Evolutionary conservation across 1,139 yeast genomes (phyloP).

Genomic region (Blastobotrys apis): DNA sequence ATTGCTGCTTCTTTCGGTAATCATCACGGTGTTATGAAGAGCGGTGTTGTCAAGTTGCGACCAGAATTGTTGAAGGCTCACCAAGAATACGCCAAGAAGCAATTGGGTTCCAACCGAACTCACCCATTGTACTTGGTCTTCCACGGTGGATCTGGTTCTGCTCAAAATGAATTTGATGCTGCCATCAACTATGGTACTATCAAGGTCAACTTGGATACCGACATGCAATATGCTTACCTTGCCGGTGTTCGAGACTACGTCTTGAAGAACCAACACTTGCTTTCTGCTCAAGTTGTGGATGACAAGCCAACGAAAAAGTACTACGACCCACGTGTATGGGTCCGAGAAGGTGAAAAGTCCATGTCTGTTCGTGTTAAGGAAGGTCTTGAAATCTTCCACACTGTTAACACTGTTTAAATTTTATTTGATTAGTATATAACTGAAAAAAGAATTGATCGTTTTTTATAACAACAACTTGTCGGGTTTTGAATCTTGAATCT

Average conservation of each 20-base stretch:
- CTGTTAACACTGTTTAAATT: constrained; percentile 30
- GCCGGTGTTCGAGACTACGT: constrained; percentile 96
- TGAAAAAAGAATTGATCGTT: too few relatives aligned
- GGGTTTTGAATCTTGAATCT: too few relatives aligned
- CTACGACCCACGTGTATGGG: constrained; percentile 99
- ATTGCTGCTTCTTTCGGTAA: constrained; percentile 99
- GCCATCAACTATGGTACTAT: constrained; percentile 94
- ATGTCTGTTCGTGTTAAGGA: constrained; percentile 81
- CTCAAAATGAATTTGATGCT: constrained; percentile 84
- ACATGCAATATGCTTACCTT: constrained; percentile 97
- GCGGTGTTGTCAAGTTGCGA: constrained; percentile 92
- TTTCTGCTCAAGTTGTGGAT: constrained; percentile 88
- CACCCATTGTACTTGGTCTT: constrained; percentile 94
- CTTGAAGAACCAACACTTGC: constrained; percentile 92
- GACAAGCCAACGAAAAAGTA: constrained; percentile 96
- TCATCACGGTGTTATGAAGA: constrained; percentile 99
- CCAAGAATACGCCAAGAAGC: constrained; percentile 72
- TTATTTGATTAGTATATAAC: too few relatives aligned
- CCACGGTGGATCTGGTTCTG: constrained; percentile 99
- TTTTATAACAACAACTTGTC: too few relatives aligned
- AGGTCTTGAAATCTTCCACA: constrained; percentile 79
- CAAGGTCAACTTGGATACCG: constrained; percentile 98
- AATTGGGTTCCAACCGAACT: constrained; percentile 49
- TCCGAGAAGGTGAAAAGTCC: constrained; percentile 99
- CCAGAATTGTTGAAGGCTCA: constrained; percentile 96